phyloP scores from a whole-genome alignment of 192 early-diverging fungal genomes.

The Coemansia sp. region DNA sequence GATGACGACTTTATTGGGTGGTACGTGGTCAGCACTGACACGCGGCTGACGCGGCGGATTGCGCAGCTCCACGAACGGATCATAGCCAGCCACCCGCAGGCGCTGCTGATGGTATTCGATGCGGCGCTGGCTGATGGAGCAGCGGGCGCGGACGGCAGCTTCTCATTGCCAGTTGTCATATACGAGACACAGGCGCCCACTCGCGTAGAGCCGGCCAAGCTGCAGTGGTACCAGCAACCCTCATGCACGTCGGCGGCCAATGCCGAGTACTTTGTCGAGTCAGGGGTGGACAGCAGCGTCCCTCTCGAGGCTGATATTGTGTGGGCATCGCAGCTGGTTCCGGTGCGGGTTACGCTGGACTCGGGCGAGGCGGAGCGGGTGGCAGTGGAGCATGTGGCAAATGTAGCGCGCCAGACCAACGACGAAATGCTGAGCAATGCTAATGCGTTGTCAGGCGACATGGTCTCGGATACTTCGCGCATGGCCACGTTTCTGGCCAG shows the following conservation, averaged over 20 bases:
- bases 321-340: slow-evolving; percentile 39
- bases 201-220: slow-evolving; percentile 12
- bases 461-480: background rate
- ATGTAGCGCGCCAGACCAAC: slow-evolving; percentile 12
- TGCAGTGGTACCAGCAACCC: slow-evolving; percentile 3
- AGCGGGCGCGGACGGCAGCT: background rate
- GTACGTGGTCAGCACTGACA: slow-evolving; percentile 31
- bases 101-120: slow-evolving; percentile 46
- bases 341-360: slow-evolving; percentile 30
- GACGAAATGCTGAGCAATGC: slow-evolving; percentile 7
- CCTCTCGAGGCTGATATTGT: background rate
- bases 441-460: background rate
- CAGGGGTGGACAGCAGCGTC: background rate
- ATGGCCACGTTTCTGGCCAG: slow-evolving; percentile 41
- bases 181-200: slow-evolving; percentile 40
- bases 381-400: slow-evolving; percentile 44
- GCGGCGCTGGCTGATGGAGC: slow-evolving; percentile 21
- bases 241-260: background rate
- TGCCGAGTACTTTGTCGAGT: slow-evolving; percentile 20
- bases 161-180: slow-evolving; percentile 28
- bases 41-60: slow-evolving; percentile 7
- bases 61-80: slow-evolving; percentile 30
- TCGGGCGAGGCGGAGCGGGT: slow-evolving; percentile 51
- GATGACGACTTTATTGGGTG: slow-evolving; percentile 43
- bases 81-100: slow-evolving; percentile 13